Percentiles rank a stretch among this genome's conserved stretches.
These are phyloP conservation scores for Dryas drummondii DNA, from an alignment of 306 rosid species.

Conservation along the genomic window DNA sequence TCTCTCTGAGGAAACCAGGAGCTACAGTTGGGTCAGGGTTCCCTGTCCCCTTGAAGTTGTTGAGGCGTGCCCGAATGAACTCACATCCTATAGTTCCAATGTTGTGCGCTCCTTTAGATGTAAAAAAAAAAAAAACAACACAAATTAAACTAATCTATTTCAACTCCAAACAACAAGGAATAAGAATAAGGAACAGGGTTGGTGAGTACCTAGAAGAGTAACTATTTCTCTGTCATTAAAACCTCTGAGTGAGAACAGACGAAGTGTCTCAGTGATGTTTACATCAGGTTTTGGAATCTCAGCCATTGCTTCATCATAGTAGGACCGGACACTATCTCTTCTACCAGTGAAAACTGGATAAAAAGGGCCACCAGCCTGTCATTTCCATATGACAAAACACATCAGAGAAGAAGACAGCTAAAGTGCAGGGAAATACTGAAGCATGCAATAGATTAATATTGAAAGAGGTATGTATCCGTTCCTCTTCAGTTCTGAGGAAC, in stretches of 20 bases:
- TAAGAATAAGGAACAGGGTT: background rate
- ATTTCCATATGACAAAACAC: constrained; percentile 2
- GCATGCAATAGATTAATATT: too few relatives aligned
- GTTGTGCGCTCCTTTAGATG: constrained; percentile 60
- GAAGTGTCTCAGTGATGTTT: constrained; percentile 48
- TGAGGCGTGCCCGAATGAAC: constrained; percentile 56
- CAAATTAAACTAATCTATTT: constrained; percentile 4
- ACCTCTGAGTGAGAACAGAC: constrained; percentile 60
- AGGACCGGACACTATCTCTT: constrained; percentile 60
- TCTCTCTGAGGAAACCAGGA: constrained; percentile 46
- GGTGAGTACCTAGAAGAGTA: constrained; percentile 63
- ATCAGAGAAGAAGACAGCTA: background rate
- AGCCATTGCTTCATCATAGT: constrained; percentile 45
- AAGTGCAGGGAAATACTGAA: background rate
- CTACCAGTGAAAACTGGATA: constrained; percentile 75
- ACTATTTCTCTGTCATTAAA: constrained; percentile 75
- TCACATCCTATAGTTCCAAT: constrained; percentile 76
- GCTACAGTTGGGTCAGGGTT: constrained; percentile 63
- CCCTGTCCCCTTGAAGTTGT: constrained; percentile 65
- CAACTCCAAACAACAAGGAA: background rate
- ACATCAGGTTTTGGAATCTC: constrained; percentile 73
- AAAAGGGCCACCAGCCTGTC: constrained; percentile 84
- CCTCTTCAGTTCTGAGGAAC: too few relatives aligned
- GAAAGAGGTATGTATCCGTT: too few relatives aligned
- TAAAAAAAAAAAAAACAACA: constrained; percentile 19